A percentile compares a stretch with the other conserved stretches of the same genome.
Conservation (phyloP, 2,329 filamentous ascomycete genomes). For the Escovopsis sp. region DNA sequence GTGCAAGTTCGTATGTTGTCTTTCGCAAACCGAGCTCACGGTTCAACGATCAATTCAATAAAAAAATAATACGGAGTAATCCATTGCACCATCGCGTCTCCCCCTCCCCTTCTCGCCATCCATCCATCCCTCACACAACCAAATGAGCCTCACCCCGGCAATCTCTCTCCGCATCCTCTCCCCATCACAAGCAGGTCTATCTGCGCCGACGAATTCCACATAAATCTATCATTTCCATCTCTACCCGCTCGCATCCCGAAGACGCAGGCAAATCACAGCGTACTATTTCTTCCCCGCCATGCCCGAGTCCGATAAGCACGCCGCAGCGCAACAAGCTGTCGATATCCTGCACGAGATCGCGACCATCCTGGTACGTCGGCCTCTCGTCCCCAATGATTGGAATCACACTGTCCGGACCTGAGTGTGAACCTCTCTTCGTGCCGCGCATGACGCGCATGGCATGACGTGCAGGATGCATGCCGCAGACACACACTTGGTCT, state of each 20-base stretch:
- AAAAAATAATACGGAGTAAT: no score
- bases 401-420: not conserved
- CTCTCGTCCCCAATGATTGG: not conserved
- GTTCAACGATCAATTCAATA: no score
- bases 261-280: not conserved
- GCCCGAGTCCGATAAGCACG: constrained; percentile 50
- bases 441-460: no score
- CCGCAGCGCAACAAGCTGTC: constrained; percentile 66
- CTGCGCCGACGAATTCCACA: constrained; percentile 1
- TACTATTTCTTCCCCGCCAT: constrained; percentile 13
- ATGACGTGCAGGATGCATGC: no score
- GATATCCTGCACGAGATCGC: constrained; percentile 77
- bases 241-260: not conserved
- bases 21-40: no score
- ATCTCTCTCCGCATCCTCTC: no score
- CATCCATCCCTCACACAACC: no score
- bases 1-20: no score
- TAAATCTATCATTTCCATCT: not conserved
- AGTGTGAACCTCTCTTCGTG: constrained; percentile 1
- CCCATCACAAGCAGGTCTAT: not conserved
- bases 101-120: no score
- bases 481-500: no score
- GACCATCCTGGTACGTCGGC: constrained; percentile 60
- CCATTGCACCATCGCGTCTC: no score
- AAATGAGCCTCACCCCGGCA: no score